Conservation (phyloP, 345 rosid genomes). For the Triadica sebifera region DNA sequence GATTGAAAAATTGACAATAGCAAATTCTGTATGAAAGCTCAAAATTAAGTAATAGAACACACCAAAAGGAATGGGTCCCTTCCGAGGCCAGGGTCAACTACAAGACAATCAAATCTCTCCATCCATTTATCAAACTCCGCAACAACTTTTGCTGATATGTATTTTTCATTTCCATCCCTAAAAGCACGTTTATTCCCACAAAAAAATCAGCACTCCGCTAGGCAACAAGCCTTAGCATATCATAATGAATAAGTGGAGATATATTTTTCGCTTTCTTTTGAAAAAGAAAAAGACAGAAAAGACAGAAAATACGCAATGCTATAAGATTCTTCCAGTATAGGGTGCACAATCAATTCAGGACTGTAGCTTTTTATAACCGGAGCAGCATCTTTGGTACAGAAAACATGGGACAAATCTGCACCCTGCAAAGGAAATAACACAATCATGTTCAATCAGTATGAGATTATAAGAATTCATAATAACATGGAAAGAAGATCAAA, state of each 20-base stretch:
- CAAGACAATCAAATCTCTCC: conserved; percentile 94
- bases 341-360: conserved; percentile 95
- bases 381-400: conserved; percentile 96
- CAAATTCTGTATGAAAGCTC: background rate
- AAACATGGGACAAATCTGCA: conserved; percentile 95
- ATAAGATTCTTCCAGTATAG: conserved; percentile 81
- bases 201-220: conserved; percentile 15
- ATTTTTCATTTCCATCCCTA: conserved; percentile 53
- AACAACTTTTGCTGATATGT: conserved; percentile 50
- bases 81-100: conserved; percentile 97
- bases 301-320: conserved; percentile 47
- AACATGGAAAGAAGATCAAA: background rate
- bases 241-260: background rate
- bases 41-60: conserved; percentile 10
- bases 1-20: too few relatives aligned
- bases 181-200: conserved; percentile 26
- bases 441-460: background rate
- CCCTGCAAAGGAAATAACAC: conserved; percentile 47
- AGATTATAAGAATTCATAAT: background rate
- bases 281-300: background rate
- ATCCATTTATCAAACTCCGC: conserved; percentile 87
- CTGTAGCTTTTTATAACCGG: conserved; percentile 91
- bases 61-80: conserved; percentile 91
- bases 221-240: background rate
- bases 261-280: too few relatives aligned